Conservation (phyloP, 2,329 filamentous ascomycete species). For the Talaromyces sp. region DNA sequence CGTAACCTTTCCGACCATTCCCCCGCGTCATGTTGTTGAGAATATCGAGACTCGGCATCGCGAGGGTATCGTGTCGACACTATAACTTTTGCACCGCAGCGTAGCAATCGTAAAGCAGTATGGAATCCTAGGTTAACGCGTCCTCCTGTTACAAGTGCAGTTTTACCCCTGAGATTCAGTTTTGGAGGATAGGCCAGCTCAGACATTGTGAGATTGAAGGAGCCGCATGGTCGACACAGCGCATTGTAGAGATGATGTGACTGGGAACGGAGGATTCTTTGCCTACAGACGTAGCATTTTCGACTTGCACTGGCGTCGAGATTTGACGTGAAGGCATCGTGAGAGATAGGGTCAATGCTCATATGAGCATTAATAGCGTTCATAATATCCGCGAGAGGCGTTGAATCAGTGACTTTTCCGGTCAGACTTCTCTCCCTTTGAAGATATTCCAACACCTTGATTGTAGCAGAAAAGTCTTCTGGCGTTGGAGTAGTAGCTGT, state of each 20-base stretch:
- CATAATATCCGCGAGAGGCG: background rate
- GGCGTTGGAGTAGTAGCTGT: background rate
- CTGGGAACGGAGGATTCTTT: conserved; percentile 10
- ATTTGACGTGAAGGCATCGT: background rate
- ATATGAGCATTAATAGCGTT: background rate
- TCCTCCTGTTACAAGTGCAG: conserved; percentile 31
- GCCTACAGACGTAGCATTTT: conserved; percentile 30
- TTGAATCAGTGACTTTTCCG: background rate
- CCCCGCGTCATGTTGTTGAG: background rate
- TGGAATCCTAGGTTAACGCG: conserved; percentile 31
- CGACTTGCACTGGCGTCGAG: background rate
- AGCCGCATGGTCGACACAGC: conserved; percentile 29
- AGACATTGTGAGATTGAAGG: conserved; percentile 28
- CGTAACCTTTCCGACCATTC: conserved; percentile 13
- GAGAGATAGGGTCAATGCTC: background rate
- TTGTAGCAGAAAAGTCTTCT: background rate
- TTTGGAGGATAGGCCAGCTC: conserved; percentile 22
- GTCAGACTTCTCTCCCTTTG: background rate
- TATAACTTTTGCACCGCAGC: conserved; percentile 31
- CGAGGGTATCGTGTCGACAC: conserved; percentile 31
- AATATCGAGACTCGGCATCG: conserved; percentile 27
- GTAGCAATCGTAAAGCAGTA: conserved; percentile 27
- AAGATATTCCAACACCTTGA: background rate
- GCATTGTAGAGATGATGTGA: conserved; percentile 21
- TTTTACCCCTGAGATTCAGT: conserved; percentile 19